These are phyloP conservation scores for Amylocarpus encephaloides DNA, from an alignment of 2,329 filamentous ascomycete genomes.

Conservation along the genomic window DNA sequence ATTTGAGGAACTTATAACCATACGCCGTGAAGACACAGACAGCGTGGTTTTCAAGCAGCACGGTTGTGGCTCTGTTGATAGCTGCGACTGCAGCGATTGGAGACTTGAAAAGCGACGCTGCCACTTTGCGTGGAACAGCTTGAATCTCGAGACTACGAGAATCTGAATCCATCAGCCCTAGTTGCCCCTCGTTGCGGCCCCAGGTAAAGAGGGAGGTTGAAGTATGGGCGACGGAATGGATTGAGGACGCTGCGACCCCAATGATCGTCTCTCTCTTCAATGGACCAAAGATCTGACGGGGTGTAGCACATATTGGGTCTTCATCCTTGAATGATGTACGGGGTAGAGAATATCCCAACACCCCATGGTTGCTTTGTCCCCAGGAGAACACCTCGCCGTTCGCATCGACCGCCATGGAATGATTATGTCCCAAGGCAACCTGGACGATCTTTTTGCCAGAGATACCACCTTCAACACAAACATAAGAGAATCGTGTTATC, in stretches of 20 bases:
- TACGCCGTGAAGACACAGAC: conserved; percentile 95
- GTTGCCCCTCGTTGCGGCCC: conserved; percentile 89
- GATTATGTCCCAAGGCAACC: conserved; percentile 86
- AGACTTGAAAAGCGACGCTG: conserved; percentile 70
- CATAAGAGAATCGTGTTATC: conserved; percentile 79
- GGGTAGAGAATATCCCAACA: conserved; percentile 79
- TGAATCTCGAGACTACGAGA: conserved; percentile 87
- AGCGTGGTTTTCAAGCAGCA: conserved; percentile 77
- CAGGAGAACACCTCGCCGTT: conserved; percentile 90
- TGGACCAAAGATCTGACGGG: conserved; percentile 84
- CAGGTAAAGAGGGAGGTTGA: conserved; percentile 80
- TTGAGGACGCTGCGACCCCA: conserved; percentile 79
- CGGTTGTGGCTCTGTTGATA: conserved; percentile 83
- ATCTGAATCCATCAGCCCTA: conserved; percentile 91
- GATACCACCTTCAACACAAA: conserved; percentile 68
- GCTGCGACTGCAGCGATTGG: conserved; percentile 75
- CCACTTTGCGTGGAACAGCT: conserved; percentile 74
- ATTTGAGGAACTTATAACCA: conserved; percentile 84
- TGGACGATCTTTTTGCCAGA: conserved; percentile 66
- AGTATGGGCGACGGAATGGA: conserved; percentile 89
- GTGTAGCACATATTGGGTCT: conserved; percentile 72
- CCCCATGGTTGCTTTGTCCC: conserved; percentile 81
- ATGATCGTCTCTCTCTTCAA: conserved; percentile 79
- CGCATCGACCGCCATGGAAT: conserved; percentile 79
- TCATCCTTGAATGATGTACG: conserved; percentile 63